These are phyloP conservation scores for Dryadomyces sulphureus DNA, from an alignment of 2,329 filamentous ascomycete species.

Conservation along the genomic window DNA sequence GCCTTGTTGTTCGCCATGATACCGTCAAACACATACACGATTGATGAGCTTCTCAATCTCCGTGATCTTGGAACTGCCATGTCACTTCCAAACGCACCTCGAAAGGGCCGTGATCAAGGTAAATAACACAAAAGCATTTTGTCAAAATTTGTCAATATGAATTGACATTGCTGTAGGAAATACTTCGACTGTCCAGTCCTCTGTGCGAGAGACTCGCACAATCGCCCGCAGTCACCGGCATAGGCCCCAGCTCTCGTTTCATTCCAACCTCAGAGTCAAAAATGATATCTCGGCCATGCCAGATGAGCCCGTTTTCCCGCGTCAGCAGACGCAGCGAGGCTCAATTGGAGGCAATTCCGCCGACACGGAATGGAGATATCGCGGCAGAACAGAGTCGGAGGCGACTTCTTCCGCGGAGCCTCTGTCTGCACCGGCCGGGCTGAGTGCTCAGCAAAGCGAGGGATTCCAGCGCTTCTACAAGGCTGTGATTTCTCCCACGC, in stretches of 20 bases:
- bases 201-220: constrained; percentile 4
- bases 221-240: constrained; percentile 7
- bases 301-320: constrained; percentile 17
- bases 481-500: constrained; percentile 51
- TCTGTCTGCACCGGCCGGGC: constrained; percentile 35
- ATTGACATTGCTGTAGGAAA: neutral
- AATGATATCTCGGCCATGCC: constrained; percentile 20
- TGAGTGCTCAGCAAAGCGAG: constrained; percentile 41
- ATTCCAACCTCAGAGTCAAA: constrained; percentile 8
- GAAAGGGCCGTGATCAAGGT: constrained; percentile 8
- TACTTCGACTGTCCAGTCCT: neutral
- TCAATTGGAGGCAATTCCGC: constrained; percentile 10
- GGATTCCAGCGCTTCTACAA: constrained; percentile 56
- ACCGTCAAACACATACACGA: constrained; percentile 9
- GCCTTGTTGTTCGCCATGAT: constrained; percentile 10
- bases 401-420: constrained; percentile 31
- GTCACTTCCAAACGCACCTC: constrained; percentile 3
- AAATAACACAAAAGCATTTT: neutral
- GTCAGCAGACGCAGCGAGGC: constrained; percentile 12
- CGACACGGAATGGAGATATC: constrained; percentile 13
- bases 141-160: neutral
- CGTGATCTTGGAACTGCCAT: constrained; percentile 3
- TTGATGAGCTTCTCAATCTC: constrained; percentile 10
- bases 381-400: constrained; percentile 31
- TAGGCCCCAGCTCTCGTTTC: constrained; percentile 1